Evolutionary conservation across 768 basidiomycete species (phyloP).

Genomic region (Paxillus involutus): DNA sequence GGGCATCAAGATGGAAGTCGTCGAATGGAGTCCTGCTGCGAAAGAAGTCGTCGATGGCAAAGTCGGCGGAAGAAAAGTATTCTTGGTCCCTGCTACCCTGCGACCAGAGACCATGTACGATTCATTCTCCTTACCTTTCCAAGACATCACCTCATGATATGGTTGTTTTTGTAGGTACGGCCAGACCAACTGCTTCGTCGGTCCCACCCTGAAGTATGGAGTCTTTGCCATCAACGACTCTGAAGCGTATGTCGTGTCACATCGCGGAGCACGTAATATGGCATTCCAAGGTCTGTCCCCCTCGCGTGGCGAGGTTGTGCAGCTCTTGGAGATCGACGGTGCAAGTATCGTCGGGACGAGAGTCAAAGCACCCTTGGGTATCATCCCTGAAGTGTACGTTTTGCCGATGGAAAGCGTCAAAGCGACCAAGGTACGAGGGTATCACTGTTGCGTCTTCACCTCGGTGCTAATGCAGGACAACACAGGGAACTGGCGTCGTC

Average conservation of each 20-base stretch:
- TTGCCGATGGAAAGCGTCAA: constrained; percentile 99
- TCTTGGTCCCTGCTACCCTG: constrained; percentile 92
- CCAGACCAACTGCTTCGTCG: constrained; percentile 97
- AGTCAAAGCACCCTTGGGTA: constrained; percentile 82
- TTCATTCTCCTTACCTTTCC: constrained; percentile 4
- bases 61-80: constrained; percentile 79
- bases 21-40: constrained; percentile 76
- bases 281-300: constrained; percentile 87
- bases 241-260: constrained; percentile 86
- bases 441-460: neutral
- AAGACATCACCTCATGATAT: neutral
- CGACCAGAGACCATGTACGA: constrained; percentile 94
- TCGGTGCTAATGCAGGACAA: constrained; percentile 4
- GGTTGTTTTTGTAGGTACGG: constrained; percentile 67
- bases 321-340: constrained; percentile 79
- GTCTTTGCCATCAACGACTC: constrained; percentile 85
- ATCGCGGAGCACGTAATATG: constrained; percentile 96
- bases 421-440: constrained; percentile 72
- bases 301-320: constrained; percentile 67
- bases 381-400: constrained; percentile 88
- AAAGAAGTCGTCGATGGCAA: constrained; percentile 62
- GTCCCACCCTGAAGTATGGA: constrained; percentile 87
- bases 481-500: constrained; percentile 95
- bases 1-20: constrained; percentile 90
- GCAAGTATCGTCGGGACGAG: constrained; percentile 81